Evolutionary conservation across 2,329 filamentous ascomycete genomes (phyloP).

Genomic region (Fusarium goolgardi): DNA sequence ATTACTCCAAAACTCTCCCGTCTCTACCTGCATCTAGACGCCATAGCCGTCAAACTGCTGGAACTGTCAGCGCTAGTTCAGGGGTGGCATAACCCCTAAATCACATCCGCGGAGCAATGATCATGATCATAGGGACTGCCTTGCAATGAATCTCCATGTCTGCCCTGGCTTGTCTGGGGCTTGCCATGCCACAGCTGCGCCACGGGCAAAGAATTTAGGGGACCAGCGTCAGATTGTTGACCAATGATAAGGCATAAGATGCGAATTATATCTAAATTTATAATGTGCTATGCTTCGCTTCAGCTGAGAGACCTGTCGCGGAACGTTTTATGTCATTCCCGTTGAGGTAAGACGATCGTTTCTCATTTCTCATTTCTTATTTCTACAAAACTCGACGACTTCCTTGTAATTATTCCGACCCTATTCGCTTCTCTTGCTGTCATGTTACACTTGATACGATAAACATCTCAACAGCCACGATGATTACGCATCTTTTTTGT

Average conservation of each 20-base stretch:
- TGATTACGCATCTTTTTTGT: conserved; percentile 16
- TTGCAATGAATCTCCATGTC: background rate
- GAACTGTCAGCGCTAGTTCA: conserved; percentile 10
- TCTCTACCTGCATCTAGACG: background rate
- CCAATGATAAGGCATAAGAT: conserved; percentile 25
- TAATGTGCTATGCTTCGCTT: background rate
- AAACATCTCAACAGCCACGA: conserved; percentile 2
- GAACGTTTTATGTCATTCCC: conserved; percentile 1
- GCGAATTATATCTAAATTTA: conserved; percentile 16
- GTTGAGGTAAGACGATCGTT: background rate
- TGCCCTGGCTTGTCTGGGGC: conserved; percentile 1
- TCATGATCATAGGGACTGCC: background rate
- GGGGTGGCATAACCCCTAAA: conserved; percentile 6
- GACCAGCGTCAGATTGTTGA: conserved; percentile 1
- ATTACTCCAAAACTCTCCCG: background rate
- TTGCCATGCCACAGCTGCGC: conserved; percentile 35
- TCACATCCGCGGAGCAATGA: too few species aligned
- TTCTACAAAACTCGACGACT: background rate
- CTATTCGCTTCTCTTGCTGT: background rate
- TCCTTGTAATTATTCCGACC: background rate
- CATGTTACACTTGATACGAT: background rate
- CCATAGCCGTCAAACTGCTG: background rate
- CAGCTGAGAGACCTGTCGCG: conserved; percentile 27
- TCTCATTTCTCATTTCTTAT: background rate
- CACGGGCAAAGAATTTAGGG: conserved; percentile 23